Evolutionary conservation across 345 rosid species (phyloP), one percentile per base, ranked within the genome.

Genomic region (Schrenkiella parvula): DNA sequence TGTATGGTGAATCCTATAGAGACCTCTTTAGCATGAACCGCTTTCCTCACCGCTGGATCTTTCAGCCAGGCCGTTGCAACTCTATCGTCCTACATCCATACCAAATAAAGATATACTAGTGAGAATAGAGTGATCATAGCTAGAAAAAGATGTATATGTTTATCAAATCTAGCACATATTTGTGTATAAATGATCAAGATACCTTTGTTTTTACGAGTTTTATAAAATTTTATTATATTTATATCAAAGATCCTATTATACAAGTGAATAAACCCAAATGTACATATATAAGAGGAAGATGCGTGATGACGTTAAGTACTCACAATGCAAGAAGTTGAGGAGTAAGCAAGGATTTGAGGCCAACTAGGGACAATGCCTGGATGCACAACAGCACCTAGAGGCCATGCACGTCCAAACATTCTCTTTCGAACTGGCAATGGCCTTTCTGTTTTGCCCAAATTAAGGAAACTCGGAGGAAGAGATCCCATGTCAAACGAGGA

Each of bases 381-480:
- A 84, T 87, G 89, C n/a, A 89, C 96, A 53, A 84, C 79, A 70
- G 89, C 87, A 68, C 92, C 81, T 32, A 91, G 26, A 25, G 98
- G 98, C 98, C 98, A 91, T 5, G 96, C 90, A 11, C 93, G 97
- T 58, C 98, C 96, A 68, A 88, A 93, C 88, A 93, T 85, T 80
- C 96, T 88, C 58, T 72, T 86, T 34, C 92, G 77, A 61, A 90
- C 96, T 34, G 88, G 83, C 64, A 86, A 71, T 77, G 91, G 85
- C 78, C 74, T 77, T 64, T 91, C 85, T 11, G 91, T 89, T 56
- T 65, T 25, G 46, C 80, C 87, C 44, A 90, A 51, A 38, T 29
- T 29, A 65, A 63, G 79, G 82, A 88, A 84, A 83, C 89, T 93
- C 39, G 88, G 74, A 37, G 97, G 97, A 50, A 91, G 71, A 5